These are phyloP conservation scores for Erodium maritimum DNA, from an alignment of 345 rosid genomes.

Conservation along the genomic window DNA sequence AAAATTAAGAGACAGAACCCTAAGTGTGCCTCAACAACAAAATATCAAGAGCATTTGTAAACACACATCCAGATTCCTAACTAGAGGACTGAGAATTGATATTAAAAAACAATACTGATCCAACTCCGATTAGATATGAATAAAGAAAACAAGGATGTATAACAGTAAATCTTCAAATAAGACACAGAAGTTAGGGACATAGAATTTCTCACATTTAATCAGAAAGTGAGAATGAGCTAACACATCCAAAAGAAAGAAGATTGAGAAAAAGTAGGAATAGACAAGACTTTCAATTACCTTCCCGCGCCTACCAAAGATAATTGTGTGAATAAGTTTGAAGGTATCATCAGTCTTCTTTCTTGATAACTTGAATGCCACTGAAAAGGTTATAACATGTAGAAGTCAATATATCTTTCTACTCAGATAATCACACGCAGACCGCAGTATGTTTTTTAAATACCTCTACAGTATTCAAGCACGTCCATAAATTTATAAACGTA, in stretches of 20 bases:
- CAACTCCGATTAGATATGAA: background rate
- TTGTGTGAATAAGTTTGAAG: constrained; percentile 56
- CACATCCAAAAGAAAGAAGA: background rate
- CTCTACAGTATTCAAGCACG: background rate
- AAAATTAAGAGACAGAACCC: background rate
- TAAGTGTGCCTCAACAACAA: background rate
- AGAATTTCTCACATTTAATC: background rate
- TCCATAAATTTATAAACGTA: no score
- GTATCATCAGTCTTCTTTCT: constrained; percentile 71
- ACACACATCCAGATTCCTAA: background rate
- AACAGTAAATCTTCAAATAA: background rate
- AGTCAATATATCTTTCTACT: background rate
- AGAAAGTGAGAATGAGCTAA: constrained; percentile 1
- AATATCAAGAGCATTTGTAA: background rate
- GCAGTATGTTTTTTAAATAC: background rate
- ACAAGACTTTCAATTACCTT: constrained; percentile 36
- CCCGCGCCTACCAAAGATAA: constrained; percentile 76
- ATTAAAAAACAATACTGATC: background rate
- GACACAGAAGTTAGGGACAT: background rate
- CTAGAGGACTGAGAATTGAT: background rate
- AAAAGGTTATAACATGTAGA: constrained; percentile 11
- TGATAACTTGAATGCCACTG: constrained; percentile 78
- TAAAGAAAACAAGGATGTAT: background rate
- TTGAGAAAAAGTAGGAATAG: background rate
- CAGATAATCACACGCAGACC: background rate